Evolutionary conservation across 176 grass and related monocot genomes (phyloP), one percentile per base, ranked within the genome.

Genomic region (Lolium rigidum): DNA sequence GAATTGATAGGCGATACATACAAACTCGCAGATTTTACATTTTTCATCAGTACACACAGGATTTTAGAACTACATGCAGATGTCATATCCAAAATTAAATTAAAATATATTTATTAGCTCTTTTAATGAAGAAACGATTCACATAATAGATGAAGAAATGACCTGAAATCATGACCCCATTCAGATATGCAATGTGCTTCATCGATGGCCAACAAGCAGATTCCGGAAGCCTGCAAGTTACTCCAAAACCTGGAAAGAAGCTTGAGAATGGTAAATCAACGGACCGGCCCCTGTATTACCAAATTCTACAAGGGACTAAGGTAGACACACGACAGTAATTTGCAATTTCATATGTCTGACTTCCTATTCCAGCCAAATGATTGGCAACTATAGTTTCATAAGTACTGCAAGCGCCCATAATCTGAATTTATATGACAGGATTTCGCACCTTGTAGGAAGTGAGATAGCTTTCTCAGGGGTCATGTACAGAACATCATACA

Each of bases 101-200:
- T 25, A 2, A 38, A 8, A 18, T 21, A 78, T 31, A n/a, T 48
- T 49, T 61, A 55, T 21, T 10, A n/a, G 43, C 17, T 7, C 24
- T 51, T 76, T 28, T 60, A 76, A n/a, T 61, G 7, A 82, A 39
- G 2, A 70, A 54, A 76, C 41, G 12, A 2, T 78, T 78, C 21
- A 17, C 25, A 66, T 9, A 15, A 85, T 47, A 80, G 44, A 49
- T 26, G 38, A 70, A 24, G 21, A 76, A 82, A 79, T 49, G 88
- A 98, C 93, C 92, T 98, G 93, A 98, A 98, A 95, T 98, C 92
- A 89, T 98, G 96, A 25, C 96, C 96, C 93, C 96, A 98, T 82
- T 95, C 93, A 56, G 96, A 98, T 89, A 98, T 95, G 86, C 96
- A 98, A 84, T 98, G 96, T 20, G 92, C 92, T 88, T 98, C 96